Percentiles rank a stretch among this genome's conserved stretches.
Evolutionary conservation across 2,329 filamentous ascomycete genomes (phyloP).

Genomic region (Cadophora malorum): DNA sequence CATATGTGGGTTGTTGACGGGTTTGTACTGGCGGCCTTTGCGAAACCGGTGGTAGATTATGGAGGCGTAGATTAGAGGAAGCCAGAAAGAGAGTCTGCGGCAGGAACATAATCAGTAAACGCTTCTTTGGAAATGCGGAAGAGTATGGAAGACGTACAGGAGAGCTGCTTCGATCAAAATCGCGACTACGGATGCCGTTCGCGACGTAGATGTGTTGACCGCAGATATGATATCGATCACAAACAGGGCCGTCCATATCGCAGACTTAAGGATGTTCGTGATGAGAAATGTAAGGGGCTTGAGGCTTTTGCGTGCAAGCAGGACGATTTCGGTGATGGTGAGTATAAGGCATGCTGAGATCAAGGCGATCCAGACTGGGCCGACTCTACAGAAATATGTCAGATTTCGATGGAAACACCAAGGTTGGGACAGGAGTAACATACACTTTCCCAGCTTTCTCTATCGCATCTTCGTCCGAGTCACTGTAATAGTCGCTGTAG

Average conservation of each 20-base stretch:
- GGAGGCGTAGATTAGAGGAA: constrained; percentile 40
- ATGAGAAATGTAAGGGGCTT: constrained; percentile 37
- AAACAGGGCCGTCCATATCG: constrained; percentile 34
- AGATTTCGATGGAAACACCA: background rate
- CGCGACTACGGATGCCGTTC: constrained; percentile 21
- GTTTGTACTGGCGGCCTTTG: constrained; percentile 23
- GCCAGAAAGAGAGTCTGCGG: constrained; percentile 36
- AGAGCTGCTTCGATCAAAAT: constrained; percentile 34
- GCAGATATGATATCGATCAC: constrained; percentile 33
- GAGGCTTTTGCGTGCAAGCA: constrained; percentile 36
- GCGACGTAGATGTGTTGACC: constrained; percentile 4
- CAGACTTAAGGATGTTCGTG: constrained; percentile 36
- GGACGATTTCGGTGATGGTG: constrained; percentile 39
- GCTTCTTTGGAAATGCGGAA: background rate
- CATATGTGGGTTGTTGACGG: constrained; percentile 20
- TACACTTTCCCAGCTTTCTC: constrained; percentile 22
- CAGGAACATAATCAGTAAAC: background rate
- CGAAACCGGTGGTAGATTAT: constrained; percentile 35
- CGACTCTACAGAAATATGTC: constrained; percentile 22
- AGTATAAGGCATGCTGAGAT: constrained; percentile 32
- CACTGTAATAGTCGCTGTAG: background rate
- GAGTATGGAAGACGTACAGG: constrained; percentile 27
- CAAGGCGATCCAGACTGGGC: constrained; percentile 31
- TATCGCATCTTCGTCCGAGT: constrained; percentile 11
- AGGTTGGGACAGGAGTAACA: background rate